These are phyloP conservation scores for Boechera stricta DNA, from an alignment of 345 rosid species.

Conservation along the genomic window DNA sequence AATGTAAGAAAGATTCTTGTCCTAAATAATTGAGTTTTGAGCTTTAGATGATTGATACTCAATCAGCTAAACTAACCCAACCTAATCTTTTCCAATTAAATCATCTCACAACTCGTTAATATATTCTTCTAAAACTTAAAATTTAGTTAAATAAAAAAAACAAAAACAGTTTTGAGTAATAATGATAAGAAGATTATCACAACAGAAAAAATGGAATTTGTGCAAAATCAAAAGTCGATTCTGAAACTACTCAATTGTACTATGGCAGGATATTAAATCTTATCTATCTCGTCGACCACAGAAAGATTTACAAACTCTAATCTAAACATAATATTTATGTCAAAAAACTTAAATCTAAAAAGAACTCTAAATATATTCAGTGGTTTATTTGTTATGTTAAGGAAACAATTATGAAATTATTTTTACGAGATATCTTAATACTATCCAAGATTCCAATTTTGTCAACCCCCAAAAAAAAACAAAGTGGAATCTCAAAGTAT, in stretches of 20 bases:
- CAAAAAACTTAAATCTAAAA: background rate
- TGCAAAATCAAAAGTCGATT: constrained; percentile 2
- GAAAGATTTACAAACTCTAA: background rate
- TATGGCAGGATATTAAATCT: background rate
- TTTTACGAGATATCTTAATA: constrained; percentile 16
- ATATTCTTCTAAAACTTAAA: background rate
- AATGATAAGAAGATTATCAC: constrained; percentile 1
- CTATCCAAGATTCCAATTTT: constrained; percentile 34
- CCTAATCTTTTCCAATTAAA: constrained; percentile 13
- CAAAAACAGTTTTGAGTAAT: background rate
- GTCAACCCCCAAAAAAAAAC: constrained; percentile 31
- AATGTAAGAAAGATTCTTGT: constrained; percentile 34
- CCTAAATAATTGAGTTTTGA: constrained; percentile 41
- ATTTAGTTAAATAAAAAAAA: background rate
- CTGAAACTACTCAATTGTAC: constrained; percentile 1
- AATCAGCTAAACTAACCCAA: constrained; percentile 30
- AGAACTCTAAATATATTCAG: background rate
- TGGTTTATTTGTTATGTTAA: background rate
- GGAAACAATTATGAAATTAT: background rate
- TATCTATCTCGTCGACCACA: constrained; percentile 20
- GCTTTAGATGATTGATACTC: constrained; percentile 36
- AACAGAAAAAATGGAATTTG: background rate
- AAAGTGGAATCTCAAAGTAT: constrained; percentile 37
- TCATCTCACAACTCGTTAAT: background rate
- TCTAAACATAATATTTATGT: constrained; percentile 3